Base-by-base conservation (phyloP, 805 yeast species). In the Candida khao-thaluensis region DNA sequence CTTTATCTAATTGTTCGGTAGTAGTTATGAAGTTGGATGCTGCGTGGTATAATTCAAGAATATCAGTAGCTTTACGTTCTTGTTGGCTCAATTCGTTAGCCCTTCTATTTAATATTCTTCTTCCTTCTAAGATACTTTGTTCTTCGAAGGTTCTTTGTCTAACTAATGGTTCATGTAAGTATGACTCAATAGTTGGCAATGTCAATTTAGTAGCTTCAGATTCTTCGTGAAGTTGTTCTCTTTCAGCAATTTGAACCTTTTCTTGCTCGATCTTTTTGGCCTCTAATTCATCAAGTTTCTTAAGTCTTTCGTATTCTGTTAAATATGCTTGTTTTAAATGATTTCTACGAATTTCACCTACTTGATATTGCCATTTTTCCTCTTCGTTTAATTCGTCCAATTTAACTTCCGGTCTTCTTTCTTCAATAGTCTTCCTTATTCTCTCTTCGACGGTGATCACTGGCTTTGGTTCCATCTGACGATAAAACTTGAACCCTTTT, bases 71-170 rank as follows among this genome's bases (percentile, higher is more conserved):
- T 50, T 74, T 74, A 30, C 64, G 60, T 45, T 76, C 78, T 48
- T 77, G 71, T 4, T 69, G 71, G 36, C 63, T 65, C 42, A 82
- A 70, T 50, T 80, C 80, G 10, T 62, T 56, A 29, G 72, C 63
- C 45, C 74, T 69, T 57, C 93, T 74, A 62, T 89, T 90, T 50
- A 83, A 76, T 34, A 67, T 61, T 49, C 90, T 74, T 59, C 84
- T 85, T 51, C 77, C 72, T 21, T 60, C 51, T 47, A 86, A 63
- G 20, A 74, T 52, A 38, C 71, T 74, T 36, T 63, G 59, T 62
- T 90, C 95, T 52, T 81, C 93, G 17, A 65, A 69, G 0, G 95
- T 83, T 59, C 95, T 75, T 33, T 65, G 76, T 54, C 84, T 74
- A 71, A 90, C 76, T 44, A 88, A 64, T 11, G 91, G 85, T 2